These are phyloP conservation scores for Cylindrotheca closterium DNA, from an alignment of 108 stramenopile genomes.

Conservation along the genomic window DNA sequence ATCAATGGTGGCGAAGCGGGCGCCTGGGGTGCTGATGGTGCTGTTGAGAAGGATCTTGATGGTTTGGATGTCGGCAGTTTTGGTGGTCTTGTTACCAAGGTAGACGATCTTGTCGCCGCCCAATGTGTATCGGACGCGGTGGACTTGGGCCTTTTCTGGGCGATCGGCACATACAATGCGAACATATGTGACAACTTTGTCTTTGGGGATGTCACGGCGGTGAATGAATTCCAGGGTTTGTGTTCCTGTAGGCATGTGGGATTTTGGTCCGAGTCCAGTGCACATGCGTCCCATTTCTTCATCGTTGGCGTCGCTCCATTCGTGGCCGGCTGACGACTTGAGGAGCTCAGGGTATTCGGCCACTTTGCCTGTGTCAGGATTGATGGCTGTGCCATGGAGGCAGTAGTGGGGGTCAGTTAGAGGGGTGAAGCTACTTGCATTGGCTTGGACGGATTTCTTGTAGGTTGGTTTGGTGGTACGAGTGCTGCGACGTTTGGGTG, in stretches of 20 bases:
- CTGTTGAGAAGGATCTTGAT: slow-evolving; percentile 50
- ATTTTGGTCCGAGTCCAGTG: slow-evolving; percentile 29
- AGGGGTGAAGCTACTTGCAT: background rate
- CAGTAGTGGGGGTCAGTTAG: background rate
- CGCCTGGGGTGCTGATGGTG: slow-evolving; percentile 28
- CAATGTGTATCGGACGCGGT: slow-evolving; percentile 24
- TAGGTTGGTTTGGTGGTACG: background rate
- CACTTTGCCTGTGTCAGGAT: slow-evolving; percentile 7
- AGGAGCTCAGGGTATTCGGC: slow-evolving; percentile 25
- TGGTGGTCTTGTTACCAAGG: slow-evolving; percentile 14
- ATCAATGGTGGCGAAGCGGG: slow-evolving; percentile 22
- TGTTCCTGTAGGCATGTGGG: slow-evolving; percentile 6
- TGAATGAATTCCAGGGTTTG: slow-evolving; percentile 32
- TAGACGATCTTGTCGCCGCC: slow-evolving; percentile 29
- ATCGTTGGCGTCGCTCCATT: slow-evolving; percentile 13
- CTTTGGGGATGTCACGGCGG: slow-evolving; percentile 22
- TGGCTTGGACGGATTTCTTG: background rate
- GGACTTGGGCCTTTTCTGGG: slow-evolving; percentile 7
- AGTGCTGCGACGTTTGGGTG: too few relatives aligned
- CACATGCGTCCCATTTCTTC: slow-evolving; percentile 36
- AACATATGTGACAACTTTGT: slow-evolving; percentile 13
- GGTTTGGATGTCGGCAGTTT: slow-evolving; percentile 26
- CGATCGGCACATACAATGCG: slow-evolving; percentile 17
- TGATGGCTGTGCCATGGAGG: slow-evolving; percentile 18
- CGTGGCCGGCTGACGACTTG: background rate